These are phyloP conservation scores for Striga asiatica DNA, from an alignment of 257 asterid species.

Conservation along the genomic window DNA sequence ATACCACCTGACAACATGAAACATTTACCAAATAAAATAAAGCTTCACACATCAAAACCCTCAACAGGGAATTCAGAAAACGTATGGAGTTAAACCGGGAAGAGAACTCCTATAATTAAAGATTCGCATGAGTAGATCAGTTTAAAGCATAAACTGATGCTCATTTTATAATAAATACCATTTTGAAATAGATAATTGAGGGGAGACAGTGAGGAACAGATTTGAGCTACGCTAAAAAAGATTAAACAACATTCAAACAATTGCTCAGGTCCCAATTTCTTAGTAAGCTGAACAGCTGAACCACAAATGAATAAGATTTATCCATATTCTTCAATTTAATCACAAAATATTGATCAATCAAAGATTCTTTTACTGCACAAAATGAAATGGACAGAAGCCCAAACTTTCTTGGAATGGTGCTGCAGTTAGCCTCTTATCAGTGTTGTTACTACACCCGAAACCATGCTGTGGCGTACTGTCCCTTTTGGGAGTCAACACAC, in stretches of 20 bases:
- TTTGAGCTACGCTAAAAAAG: neutral
- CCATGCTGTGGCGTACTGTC: no score
- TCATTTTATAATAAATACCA: neutral
- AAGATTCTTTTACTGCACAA: neutral
- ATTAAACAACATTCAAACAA: neutral
- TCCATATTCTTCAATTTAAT: neutral
- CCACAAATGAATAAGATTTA: neutral
- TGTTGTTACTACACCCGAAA: no score
- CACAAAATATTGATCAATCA: neutral
- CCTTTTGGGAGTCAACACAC: no score
- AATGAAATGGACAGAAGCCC: neutral
- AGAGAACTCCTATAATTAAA: neutral
- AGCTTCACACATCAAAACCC: conserved; percentile 12
- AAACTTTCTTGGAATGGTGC: neutral
- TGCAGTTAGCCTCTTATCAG: no score
- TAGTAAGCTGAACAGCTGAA: neutral
- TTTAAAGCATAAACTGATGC: neutral
- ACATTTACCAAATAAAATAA: neutral
- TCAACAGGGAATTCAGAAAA: neutral
- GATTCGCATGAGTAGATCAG: neutral
- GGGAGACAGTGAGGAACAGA: neutral
- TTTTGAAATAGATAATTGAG: neutral
- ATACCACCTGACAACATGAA: conserved; percentile 44
- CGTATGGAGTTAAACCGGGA: neutral
- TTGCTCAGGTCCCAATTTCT: neutral